These are phyloP conservation scores for Venturia aucupariae DNA, from an alignment of 2,329 filamentous ascomycete genomes.

Conservation along the genomic window DNA sequence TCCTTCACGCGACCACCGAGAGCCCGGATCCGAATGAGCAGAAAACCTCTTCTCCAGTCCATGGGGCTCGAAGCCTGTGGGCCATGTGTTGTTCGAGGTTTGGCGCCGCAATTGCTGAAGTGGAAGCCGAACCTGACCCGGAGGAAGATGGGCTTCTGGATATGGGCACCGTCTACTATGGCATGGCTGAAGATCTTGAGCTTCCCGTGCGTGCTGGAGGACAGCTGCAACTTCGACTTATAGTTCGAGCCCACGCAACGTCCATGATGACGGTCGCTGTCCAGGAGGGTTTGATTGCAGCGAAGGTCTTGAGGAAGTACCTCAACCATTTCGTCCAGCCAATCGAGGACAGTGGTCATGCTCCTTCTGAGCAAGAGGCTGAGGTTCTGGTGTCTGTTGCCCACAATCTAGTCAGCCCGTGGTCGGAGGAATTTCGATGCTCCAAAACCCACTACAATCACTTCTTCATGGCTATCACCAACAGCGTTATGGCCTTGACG, in stretches of 20 bases:
- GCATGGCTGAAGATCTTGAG: slow-evolving; percentile 4
- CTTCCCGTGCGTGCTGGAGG: not conserved
- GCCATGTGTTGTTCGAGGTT: not conserved
- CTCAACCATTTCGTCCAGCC: not conserved
- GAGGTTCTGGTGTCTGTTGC: not conserved
- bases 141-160: not conserved
- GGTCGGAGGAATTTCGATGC: not conserved
- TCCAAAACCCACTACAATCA: not conserved
- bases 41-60: not conserved
- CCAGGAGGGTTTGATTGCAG: slow-evolving; percentile 1
- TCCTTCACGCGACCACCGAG: not conserved
- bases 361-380: not conserved
- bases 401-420: not conserved
- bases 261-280: slow-evolving; percentile 4
- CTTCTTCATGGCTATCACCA: slow-evolving; percentile 1
- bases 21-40: slow-evolving; percentile 1
- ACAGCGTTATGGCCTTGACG: not conserved
- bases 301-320: not conserved
- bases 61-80: not conserved
- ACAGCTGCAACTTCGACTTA: not conserved
- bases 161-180: not conserved
- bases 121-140: not conserved
- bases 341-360: not conserved
- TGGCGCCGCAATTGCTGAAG: not conserved
- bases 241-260: slow-evolving; percentile 5